These are phyloP conservation scores for Echites panduratus DNA, from an alignment of 257 asterid species.

Conservation along the genomic window DNA sequence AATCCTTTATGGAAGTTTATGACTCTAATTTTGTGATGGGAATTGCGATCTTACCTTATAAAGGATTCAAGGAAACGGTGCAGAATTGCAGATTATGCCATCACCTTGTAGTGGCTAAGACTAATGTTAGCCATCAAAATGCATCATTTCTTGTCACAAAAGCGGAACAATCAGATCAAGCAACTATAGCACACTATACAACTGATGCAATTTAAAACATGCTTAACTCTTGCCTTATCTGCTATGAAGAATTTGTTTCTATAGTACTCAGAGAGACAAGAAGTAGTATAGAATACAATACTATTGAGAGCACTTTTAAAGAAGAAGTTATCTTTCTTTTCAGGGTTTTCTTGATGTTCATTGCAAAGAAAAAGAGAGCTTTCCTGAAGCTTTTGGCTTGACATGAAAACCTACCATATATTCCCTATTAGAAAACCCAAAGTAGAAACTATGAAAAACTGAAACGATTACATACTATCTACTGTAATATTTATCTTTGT, in stretches of 20 bases:
- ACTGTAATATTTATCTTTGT: too few species aligned
- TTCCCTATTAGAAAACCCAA: background rate
- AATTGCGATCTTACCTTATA: too few species aligned
- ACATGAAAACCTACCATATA: background rate
- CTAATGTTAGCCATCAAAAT: constrained; percentile 1
- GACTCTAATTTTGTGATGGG: background rate
- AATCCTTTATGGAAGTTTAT: background rate
- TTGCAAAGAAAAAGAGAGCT: background rate
- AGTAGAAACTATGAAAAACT: background rate
- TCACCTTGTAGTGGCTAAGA: constrained; percentile 8
- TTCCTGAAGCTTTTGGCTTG: background rate
- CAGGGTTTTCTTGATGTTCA: too few species aligned
- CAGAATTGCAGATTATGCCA: background rate
- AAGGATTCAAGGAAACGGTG: background rate
- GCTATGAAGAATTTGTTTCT: background rate
- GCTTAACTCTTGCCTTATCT: background rate
- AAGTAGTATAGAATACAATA: too few species aligned
- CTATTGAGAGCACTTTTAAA: too few species aligned
- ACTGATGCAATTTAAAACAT: background rate
- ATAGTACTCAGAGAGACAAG: too few species aligned
- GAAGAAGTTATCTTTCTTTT: too few species aligned
- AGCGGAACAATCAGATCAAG: background rate
- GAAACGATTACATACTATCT: too few species aligned
- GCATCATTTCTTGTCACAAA: background rate
- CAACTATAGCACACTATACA: background rate